Conservation (phyloP, 495 filamentous ascomycete genomes). For the Daldinia decipiens region DNA sequence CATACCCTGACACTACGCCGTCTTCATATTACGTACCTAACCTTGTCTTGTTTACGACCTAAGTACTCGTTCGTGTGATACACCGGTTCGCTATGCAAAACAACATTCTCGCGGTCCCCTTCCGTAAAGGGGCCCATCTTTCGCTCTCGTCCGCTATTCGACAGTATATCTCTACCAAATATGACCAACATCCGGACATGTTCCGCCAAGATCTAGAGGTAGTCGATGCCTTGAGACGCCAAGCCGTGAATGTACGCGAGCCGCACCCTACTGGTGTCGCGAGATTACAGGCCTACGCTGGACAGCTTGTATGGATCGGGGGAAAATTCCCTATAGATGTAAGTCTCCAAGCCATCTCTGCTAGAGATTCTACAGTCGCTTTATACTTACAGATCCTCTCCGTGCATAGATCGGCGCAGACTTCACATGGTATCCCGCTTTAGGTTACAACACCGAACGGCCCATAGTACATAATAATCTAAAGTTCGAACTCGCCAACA, state of each 20-base stretch:
- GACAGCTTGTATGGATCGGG: conserved; percentile 91
- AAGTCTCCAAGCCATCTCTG: conserved; percentile 46
- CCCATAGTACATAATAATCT: conserved; percentile 91
- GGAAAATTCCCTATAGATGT: conserved; percentile 98
- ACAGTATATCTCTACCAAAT: conserved; percentile 97
- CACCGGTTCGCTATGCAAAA: conserved; percentile 43
- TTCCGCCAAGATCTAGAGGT: conserved; percentile 88
- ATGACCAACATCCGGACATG: conserved; percentile 99
- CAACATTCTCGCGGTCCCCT: conserved; percentile 74
- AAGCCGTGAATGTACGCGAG: conserved; percentile 87
- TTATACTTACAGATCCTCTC: conserved; percentile 37
- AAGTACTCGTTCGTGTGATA: conserved; percentile 7
- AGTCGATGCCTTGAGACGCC: conserved; percentile 82
- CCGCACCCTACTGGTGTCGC: conserved; percentile 88
- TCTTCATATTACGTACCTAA: neutral
- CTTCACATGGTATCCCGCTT: conserved; percentile 92
- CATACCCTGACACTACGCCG: neutral
- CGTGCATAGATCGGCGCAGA: conserved; percentile 82
- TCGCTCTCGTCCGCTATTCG: conserved; percentile 84
- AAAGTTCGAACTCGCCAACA: conserved; percentile 92
- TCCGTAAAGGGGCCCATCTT: conserved; percentile 82
- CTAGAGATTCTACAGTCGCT: no score
- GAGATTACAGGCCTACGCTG: conserved; percentile 88
- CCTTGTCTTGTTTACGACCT: neutral
- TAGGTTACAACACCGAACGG: conserved; percentile 86